Evolutionary conservation across 2,329 filamentous ascomycete species (phyloP), one percentile per base, ranked within the genome.

Genomic region (Neopestalotiopsis clavispora): DNA sequence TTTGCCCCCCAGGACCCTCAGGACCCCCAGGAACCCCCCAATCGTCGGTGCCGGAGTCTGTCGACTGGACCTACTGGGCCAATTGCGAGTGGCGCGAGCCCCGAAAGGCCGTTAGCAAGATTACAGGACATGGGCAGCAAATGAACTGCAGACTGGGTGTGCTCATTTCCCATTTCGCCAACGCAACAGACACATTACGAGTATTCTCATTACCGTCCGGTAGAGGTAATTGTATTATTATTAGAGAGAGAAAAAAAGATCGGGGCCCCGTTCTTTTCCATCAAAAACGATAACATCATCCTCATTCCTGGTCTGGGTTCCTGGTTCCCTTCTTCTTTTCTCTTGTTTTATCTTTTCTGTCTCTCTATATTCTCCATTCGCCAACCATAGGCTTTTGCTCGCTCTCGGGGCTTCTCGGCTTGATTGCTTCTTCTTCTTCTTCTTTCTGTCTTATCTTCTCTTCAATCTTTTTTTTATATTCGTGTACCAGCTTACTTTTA

Each of bases 71-170:
- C 34, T 38, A 10, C 34, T 38, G 34, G 34, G 10, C 34, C 34
- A n/a, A 52, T 20, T 45, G 28, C 23, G 32, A 58, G 12, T 42
- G 63, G 63, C 63, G 63, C 32, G 63, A 66, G 23, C 23, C 40
- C 61, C 10, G 45, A 23, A 64, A 34, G 61, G 34, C 40, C 38
- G 61, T 34, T 34, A 66, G 45, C 49, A 66, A 66, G 32, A 66
- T 66, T 66, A 57, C 63, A 66, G 63, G 63, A 38, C 63, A 34
- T 34, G 20, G 32, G 34, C 63, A 57, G 52, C 63, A 58, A 66
- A 66, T 66, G 63, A 66, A 66, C 40, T 49, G 20, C 45, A n/a
- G 63, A 38, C 61, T 40, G 34, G 34, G 34, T 38, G 34, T 38
- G 34, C 34, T 38, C 34, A 38, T 38, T 38, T 38, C 34, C 34